Percentiles rank a stretch among this genome's conserved stretches.
These are phyloP conservation scores for Aspergillus affinis DNA, from an alignment of 495 filamentous ascomycete species.

Conservation along the genomic window DNA sequence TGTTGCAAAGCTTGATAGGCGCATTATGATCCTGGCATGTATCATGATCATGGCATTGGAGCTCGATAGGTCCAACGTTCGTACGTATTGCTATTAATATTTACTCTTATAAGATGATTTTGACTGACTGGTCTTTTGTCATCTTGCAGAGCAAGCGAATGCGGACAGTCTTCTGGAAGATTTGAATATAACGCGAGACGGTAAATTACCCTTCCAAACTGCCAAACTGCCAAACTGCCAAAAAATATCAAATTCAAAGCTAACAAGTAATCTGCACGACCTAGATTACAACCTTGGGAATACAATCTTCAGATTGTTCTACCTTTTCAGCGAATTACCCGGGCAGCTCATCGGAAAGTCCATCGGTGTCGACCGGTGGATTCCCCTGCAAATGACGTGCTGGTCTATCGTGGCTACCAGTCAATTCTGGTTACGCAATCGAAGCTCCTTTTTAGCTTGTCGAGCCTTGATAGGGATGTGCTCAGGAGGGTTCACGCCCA, in stretches of 20 bases:
- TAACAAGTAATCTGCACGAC: neutral
- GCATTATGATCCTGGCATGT: constrained; percentile 58
- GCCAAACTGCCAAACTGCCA: neutral
- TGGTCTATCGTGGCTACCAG: constrained; percentile 65
- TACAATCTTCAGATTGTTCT: constrained; percentile 27
- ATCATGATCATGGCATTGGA: constrained; percentile 23
- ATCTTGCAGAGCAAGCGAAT: constrained; percentile 38
- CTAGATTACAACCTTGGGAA: constrained; percentile 35
- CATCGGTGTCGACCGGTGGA: constrained; percentile 73
- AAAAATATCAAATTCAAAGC: neutral
- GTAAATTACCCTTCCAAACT: constrained; percentile 12
- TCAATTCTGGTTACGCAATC: constrained; percentile 61
- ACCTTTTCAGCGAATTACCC: constrained; percentile 53
- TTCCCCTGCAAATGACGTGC: constrained; percentile 68
- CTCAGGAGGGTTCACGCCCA: constrained; percentile 57
- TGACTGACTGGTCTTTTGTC: neutral
- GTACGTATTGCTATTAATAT: neutral
- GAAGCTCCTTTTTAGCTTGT: constrained; percentile 58
- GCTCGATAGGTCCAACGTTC: constrained; percentile 17
- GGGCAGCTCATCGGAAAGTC: constrained; percentile 65
- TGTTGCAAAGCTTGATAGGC: constrained; percentile 44
- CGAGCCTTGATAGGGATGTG: constrained; percentile 65
- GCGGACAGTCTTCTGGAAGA: constrained; percentile 57
- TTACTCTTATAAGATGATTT: neutral
- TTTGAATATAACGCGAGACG: constrained; percentile 51